Evolutionary conservation across 257 asterid species (phyloP).

Genomic region (Rehmannia glutinosa): DNA sequence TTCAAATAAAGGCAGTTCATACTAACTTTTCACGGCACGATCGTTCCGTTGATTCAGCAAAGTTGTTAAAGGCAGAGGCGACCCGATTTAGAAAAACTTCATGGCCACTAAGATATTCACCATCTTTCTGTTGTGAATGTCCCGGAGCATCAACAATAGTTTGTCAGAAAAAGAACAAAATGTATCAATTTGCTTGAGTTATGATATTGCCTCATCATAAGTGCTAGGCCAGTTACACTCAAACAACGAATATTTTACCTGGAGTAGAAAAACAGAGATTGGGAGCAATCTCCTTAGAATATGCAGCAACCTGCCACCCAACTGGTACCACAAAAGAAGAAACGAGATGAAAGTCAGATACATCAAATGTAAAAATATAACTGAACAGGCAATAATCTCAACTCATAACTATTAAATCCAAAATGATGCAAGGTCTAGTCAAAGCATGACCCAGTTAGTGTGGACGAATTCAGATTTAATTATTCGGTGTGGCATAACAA

Average conservation of each 20-base stretch:
- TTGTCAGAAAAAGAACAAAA: conserved; percentile 22
- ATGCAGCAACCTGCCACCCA: conserved; percentile 86
- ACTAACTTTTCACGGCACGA: conserved; percentile 88
- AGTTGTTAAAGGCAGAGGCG: conserved; percentile 80
- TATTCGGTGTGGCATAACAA: no score
- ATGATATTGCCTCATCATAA: not conserved
- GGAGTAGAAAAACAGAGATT: conserved; percentile 92
- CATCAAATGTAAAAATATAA: not conserved
- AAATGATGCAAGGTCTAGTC: not conserved
- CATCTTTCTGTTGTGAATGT: conserved; percentile 71
- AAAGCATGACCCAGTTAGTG: not conserved
- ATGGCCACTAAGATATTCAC: conserved; percentile 88
- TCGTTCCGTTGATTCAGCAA: conserved; percentile 86
- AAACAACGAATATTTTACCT: conserved; percentile 39
- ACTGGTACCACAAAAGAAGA: conserved; percentile 39
- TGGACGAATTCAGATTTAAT: not conserved
- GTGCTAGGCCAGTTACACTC: conserved; percentile 7
- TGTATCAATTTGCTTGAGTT: not conserved
- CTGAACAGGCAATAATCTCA: not conserved
- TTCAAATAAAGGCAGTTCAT: conserved; percentile 11
- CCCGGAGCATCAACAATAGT: conserved; percentile 6
- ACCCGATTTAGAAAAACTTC: conserved; percentile 85
- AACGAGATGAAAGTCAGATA: not conserved
- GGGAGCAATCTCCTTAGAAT: conserved; percentile 91
- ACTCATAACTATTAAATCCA: conserved; percentile 1